Evolutionary conservation across 176 grass and related monocot species (phyloP).

Genomic region (Thalia dealbata): DNA sequence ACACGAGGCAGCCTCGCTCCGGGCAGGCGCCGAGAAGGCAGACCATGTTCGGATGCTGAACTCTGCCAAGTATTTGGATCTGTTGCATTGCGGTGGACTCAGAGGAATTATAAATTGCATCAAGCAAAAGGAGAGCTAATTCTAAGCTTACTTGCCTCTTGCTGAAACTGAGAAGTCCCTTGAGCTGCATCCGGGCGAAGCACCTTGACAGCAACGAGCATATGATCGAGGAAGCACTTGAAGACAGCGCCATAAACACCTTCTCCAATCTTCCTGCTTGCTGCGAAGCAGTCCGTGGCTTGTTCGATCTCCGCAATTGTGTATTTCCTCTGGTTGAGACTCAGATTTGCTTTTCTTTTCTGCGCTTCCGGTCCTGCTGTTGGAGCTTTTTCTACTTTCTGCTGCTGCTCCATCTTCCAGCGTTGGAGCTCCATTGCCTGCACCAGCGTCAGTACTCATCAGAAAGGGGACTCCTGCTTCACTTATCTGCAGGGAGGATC

Average conservation of each 20-base stretch:
- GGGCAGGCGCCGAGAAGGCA: constrained; percentile 41
- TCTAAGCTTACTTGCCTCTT: too few relatives aligned
- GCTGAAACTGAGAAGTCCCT: constrained; percentile 34
- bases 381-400: constrained; percentile 15
- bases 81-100: not conserved
- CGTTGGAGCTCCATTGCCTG: constrained; percentile 26
- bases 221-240: constrained; percentile 37
- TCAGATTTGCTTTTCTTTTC: constrained; percentile 18
- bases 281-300: constrained; percentile 24
- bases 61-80: constrained; percentile 35
- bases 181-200: constrained; percentile 31
- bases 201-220: constrained; percentile 34
- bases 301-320: constrained; percentile 32
- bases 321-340: constrained; percentile 32
- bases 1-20: constrained; percentile 36
- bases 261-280: constrained; percentile 30
- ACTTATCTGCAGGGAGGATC: not conserved
- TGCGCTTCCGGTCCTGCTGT: constrained; percentile 24
- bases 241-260: constrained; percentile 38
- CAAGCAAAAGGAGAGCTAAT: too few relatives aligned
- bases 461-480: not conserved
- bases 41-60: constrained; percentile 43
- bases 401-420: constrained; percentile 30
- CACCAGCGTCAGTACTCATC: not conserved
- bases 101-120: too few relatives aligned